Evolutionary conservation across 202 grass and related monocot genomes (phyloP).

Genomic region (Zoysia matrella): DNA sequence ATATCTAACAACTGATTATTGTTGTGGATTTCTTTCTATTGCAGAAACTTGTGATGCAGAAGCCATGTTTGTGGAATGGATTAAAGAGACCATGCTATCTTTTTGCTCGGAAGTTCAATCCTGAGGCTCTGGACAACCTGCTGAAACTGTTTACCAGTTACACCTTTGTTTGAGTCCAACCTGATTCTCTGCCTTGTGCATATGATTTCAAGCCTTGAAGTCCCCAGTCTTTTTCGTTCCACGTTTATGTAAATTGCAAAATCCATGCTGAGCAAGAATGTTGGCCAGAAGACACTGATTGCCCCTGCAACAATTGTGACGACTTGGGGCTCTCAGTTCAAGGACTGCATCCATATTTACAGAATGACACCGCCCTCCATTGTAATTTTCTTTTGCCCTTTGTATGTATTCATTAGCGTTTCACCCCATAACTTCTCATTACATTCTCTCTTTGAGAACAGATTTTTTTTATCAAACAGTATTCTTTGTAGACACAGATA

Average conservation of each 20-base stretch:
- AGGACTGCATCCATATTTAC: slow-evolving; percentile 39
- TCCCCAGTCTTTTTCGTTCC: slow-evolving; percentile 8
- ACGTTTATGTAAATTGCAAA: slow-evolving; percentile 65
- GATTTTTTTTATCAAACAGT: too few species aligned
- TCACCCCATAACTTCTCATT: too few species aligned
- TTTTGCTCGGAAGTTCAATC: too few species aligned
- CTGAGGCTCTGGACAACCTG: too few species aligned
- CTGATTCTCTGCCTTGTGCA: slow-evolving; percentile 48
- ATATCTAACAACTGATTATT: not conserved
- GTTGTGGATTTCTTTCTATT: slow-evolving; percentile 28
- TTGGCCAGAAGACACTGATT: slow-evolving; percentile 31
- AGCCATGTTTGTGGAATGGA: slow-evolving; percentile 55
- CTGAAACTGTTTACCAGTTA: slow-evolving; percentile 56
- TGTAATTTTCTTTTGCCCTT: too few species aligned
- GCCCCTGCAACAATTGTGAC: slow-evolving; percentile 6
- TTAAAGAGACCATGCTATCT: too few species aligned
- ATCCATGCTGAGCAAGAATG: slow-evolving; percentile 39
- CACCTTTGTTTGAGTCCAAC: slow-evolving; percentile 60
- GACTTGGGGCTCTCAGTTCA: slow-evolving; percentile 39
- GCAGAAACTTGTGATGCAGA: slow-evolving; percentile 70
- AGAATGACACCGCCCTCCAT: too few species aligned
- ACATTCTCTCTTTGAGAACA: too few species aligned
- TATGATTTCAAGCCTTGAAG: slow-evolving; percentile 26
- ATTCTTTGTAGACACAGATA: too few species aligned
- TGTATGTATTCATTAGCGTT: too few species aligned